Base-by-base conservation (phyloP, 257 asterid species). In the Penstemon davidsonii region DNA sequence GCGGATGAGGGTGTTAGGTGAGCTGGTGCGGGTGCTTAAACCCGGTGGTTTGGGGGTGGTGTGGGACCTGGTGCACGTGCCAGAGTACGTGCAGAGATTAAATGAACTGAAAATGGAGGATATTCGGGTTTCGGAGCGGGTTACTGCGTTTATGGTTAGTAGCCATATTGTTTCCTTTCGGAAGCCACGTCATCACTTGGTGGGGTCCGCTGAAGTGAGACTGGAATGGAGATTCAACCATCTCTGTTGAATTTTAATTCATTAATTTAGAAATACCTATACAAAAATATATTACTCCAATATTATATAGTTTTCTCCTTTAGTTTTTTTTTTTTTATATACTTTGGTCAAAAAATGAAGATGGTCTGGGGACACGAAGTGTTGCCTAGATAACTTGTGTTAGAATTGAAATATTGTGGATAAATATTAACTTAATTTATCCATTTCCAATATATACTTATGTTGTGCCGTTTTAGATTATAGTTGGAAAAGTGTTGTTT, bases 151-250 rank as follows among this genome's bases (percentile, higher is more conserved):
- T 42, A 87, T 92, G 97, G 96, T 67, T 25, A 76, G 86, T 76
- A 92, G 98, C 83, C 98, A 88, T 77, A 79, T 92, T 57, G 93
- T 92, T 4, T 80, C 95, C 0, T 92, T 92, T 71, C 76, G 79
- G 54, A 92, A 90, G 88, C 98, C 98, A 68, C 73, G 85, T 85
- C 98, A 92, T 67, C 95, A 85, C 55, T 78, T 47, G 7, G 86
- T 83, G 77, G 93, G 93, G 36, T 60, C 97, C 73, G 81, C 75
- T 1, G 97, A 92, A 74, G 98, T 89, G 10, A 81, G 95, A 60
- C 79, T 92, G 0, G 98, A 92, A 66, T 92, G 97, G 98, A 86
- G 96, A 89, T 88, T 87, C 90, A 82, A 83, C 89, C 71, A 76
- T 70, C 75, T 86, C 19, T 83, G 88, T 80, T 91, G 90, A 90